Conservation (phyloP, 1,284 basidiomycete species). For the Rhodotorula sp. region DNA sequence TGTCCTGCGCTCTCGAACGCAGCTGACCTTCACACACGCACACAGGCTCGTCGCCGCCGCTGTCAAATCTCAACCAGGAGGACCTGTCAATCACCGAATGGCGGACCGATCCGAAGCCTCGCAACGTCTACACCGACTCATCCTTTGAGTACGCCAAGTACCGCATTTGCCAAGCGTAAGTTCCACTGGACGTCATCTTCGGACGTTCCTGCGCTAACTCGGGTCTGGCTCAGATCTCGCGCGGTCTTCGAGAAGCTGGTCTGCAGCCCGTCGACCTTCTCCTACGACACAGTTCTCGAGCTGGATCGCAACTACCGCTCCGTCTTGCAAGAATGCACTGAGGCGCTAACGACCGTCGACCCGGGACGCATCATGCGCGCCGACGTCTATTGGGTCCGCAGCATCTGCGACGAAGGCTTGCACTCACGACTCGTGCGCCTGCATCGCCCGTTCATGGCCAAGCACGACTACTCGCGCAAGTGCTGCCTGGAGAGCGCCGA, state of each 20-base stretch:
- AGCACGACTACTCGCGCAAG: constrained; percentile 17
- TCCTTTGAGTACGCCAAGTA: constrained; percentile 29
- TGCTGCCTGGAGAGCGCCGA: constrained; percentile 27
- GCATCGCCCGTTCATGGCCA: constrained; percentile 30
- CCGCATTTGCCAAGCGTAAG: constrained; percentile 7
- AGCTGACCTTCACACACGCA: background rate
- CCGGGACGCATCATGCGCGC: background rate
- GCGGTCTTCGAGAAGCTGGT: constrained; percentile 22
- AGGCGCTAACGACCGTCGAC: background rate
- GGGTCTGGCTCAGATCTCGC: constrained; percentile 2
- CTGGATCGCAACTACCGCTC: constrained; percentile 28
- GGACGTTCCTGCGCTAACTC: background rate
- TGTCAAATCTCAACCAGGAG: constrained; percentile 34
- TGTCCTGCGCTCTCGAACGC: background rate
- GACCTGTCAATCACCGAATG: constrained; percentile 36
- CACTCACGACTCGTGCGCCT: constrained; percentile 14
- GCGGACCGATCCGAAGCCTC: constrained; percentile 3
- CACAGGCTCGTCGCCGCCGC: constrained; percentile 13
- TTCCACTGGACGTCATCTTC: background rate
- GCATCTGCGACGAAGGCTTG: constrained; percentile 21
- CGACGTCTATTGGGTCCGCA: constrained; percentile 16
- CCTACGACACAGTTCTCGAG: constrained; percentile 26
- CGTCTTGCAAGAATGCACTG: constrained; percentile 3
- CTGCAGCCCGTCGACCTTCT: constrained; percentile 5
- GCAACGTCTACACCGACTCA: constrained; percentile 25